A percentile compares a stretch with the other conserved stretches of the same genome.
Evolutionary conservation across 2,329 filamentous ascomycete species (phyloP).

Genomic region (Cladophialophora bantiana): DNA sequence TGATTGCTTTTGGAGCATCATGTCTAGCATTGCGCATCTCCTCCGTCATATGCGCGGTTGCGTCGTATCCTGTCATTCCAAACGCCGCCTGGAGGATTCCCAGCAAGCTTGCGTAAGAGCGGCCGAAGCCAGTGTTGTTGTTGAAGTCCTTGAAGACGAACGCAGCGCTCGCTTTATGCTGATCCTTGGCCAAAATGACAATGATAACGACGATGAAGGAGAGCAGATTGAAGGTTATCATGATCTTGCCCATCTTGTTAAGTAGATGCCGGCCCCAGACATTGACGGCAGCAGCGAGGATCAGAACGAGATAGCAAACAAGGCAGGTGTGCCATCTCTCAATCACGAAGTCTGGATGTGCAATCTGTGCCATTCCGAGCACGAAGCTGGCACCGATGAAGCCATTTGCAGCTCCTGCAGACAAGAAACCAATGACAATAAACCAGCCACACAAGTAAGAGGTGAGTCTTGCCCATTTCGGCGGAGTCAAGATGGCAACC

Average conservation of each 20-base stretch:
- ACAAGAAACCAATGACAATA: constrained; percentile 54
- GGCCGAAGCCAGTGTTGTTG: constrained; percentile 61
- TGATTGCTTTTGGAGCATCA: constrained; percentile 16
- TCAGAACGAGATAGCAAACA: constrained; percentile 58
- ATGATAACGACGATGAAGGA: constrained; percentile 61
- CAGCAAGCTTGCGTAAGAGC: constrained; percentile 57
- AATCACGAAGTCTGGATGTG: constrained; percentile 59
- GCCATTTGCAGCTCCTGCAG: constrained; percentile 38
- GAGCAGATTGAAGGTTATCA: constrained; percentile 59
- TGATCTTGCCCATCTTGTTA: constrained; percentile 54
- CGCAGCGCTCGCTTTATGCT: constrained; percentile 55
- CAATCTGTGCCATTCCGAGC: constrained; percentile 61
- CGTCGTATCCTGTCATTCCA: constrained; percentile 51
- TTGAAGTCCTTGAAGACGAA: constrained; percentile 61
- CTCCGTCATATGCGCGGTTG: constrained; percentile 57
- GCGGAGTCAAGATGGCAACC: constrained; percentile 64
- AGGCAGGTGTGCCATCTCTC: constrained; percentile 64
- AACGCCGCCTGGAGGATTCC: constrained; percentile 58
- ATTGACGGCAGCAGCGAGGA: constrained; percentile 57
- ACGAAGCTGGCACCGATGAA: constrained; percentile 62
- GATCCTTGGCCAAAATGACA: constrained; percentile 61
- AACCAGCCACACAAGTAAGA: constrained; percentile 59
- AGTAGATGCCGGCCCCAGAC: constrained; percentile 59
- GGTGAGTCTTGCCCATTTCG: constrained; percentile 51
- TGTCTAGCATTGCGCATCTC: constrained; percentile 46